A percentile compares a stretch with the other conserved stretches of the same genome.
phyloP scores from a whole-genome alignment of 768 basidiomycete species.

The Serendipita sp. region DNA sequence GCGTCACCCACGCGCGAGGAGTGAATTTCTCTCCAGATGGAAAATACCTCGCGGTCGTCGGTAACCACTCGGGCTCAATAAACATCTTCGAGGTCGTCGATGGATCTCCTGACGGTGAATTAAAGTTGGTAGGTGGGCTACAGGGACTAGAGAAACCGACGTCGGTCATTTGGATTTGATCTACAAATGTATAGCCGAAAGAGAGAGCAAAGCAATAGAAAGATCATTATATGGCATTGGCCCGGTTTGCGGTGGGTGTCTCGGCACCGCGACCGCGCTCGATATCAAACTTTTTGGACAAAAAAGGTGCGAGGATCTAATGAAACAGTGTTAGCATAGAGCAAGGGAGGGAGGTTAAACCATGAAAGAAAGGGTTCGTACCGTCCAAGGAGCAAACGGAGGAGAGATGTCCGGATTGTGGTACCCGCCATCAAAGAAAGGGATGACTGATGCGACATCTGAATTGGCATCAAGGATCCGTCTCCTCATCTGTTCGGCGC shows the following conservation, averaged over 20 bases:
- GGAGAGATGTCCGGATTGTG: neutral
- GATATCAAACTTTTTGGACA: neutral
- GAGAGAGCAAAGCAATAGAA: no score
- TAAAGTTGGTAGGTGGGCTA: conserved; percentile 13
- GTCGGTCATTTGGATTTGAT: conserved; percentile 12
- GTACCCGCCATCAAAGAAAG: neutral
- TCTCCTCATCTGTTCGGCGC: neutral
- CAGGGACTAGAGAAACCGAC: conserved; percentile 14
- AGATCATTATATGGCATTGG: no score
- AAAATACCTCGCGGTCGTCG: conserved; percentile 51
- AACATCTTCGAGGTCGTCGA: conserved; percentile 55
- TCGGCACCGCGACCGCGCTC: neutral
- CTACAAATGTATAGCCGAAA: no score
- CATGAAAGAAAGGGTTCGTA: neutral
- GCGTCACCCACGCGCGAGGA: conserved; percentile 53
- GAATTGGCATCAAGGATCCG: neutral
- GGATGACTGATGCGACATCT: neutral
- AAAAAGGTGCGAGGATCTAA: neutral
- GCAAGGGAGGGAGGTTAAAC: neutral
- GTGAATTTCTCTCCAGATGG: conserved; percentile 39
- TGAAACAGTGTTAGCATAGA: neutral
- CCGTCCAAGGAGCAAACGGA: neutral
- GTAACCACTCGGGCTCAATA: conserved; percentile 45
- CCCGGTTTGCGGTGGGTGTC: no score
- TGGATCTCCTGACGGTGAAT: conserved; percentile 24